Evolutionary conservation across 2,329 filamentous ascomycete species (phyloP), one percentile per base, ranked within the genome.

Genomic region (Cryphonectria naterciae): DNA sequence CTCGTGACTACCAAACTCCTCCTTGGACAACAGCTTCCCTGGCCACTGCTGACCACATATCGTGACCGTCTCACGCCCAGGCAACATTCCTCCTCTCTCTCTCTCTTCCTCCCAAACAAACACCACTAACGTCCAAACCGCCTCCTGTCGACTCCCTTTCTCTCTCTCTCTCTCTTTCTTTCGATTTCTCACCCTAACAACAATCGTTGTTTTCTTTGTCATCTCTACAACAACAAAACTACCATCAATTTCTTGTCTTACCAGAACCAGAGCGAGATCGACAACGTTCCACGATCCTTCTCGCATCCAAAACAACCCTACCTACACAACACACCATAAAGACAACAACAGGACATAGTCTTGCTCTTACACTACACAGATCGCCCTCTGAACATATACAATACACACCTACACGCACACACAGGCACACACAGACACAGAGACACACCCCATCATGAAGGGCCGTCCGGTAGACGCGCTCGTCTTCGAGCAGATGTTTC

Each of bases 401-500:
- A 58, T 4, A 56, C 61, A 11, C 61, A 5, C n/a, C 32, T 25
- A 49, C 61, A 28, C n/a, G 22, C 43, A 19, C 22, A n/a, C 37
- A 62, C 60, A 22, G 28, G 7, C 15, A n/a, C 61, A 19, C n/a
- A 22, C 43, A n/a, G n/a, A 19, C 22, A 49, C 11, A 62, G 19
- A 22, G 39, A 13, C 15, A n/a, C 35, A 28, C 25, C 61, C 52
- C 79, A 83, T 77, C 68, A 95, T 95, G 92, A 93, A 92, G 81
- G 89, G 91, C 76, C 88, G 87, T 64, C 86, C 90, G 61, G 85
- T 93, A 77, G 91, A 92, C 72, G 86, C 91, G 78, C 86, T 94
- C 80, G 90, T 95, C 73, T 93, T 93, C 86, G 88, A 91, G 81
- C 84, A 85, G 77, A 91, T 95, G 83, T 93, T 92, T 77, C 91